Percentiles rank a stretch among this genome's conserved stretches.
Evolutionary conservation across 805 yeast genomes (phyloP).

Genomic region (Candida alai): DNA sequence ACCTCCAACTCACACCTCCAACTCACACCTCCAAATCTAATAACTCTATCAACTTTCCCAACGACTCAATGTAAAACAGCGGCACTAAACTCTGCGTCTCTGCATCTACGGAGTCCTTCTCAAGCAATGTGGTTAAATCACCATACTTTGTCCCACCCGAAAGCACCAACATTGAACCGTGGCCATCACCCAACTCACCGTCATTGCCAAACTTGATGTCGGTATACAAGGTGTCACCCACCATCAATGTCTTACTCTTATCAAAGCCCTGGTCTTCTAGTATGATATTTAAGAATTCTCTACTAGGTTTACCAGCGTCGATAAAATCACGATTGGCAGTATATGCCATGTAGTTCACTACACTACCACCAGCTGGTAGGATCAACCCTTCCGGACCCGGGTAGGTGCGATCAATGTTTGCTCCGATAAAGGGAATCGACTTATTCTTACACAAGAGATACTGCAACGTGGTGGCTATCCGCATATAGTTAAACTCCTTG

Average conservation of each 20-base stretch:
- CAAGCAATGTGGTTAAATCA: conserved; percentile 18
- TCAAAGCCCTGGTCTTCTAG: conserved; percentile 24
- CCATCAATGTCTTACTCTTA: conserved; percentile 29
- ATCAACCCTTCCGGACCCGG: conserved; percentile 37
- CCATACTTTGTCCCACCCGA: conserved; percentile 31
- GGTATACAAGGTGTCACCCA: conserved; percentile 41
- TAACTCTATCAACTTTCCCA: conserved; percentile 23
- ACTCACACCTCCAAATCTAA: no score
- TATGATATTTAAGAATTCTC: conserved; percentile 26
- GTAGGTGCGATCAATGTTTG: conserved; percentile 38
- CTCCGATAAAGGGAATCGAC: conserved; percentile 34
- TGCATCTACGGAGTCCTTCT: conserved; percentile 7
- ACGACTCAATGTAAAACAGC: conserved; percentile 26
- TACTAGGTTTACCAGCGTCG: conserved; percentile 38
- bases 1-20: no score
- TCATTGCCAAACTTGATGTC: conserved; percentile 43
- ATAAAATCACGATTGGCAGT: conserved; percentile 30
- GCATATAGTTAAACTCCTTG: conserved; percentile 32
- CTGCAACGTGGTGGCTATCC: conserved; percentile 35
- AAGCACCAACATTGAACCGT: conserved; percentile 31
- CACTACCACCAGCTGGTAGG: conserved; percentile 40
- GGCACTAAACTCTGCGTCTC: conserved; percentile 22
- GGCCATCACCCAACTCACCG: conserved; percentile 28
- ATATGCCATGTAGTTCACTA: conserved; percentile 35
- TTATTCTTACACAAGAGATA: conserved; percentile 30